A percentile compares a stretch with the other conserved stretches of the same genome.
Evolutionary conservation across 345 rosid species (phyloP).

Genomic region (Jatropha curcas): DNA sequence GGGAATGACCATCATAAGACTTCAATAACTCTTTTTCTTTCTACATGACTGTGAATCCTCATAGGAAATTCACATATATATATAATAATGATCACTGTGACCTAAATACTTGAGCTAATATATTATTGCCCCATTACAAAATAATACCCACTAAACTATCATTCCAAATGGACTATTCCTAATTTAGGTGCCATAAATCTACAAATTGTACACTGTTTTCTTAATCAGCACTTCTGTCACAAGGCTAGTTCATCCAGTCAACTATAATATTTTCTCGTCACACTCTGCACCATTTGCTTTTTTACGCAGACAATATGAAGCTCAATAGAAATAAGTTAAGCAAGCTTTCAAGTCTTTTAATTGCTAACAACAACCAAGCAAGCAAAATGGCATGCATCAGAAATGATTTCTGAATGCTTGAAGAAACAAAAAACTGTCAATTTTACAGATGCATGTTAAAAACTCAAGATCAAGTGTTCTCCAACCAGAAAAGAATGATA

Average conservation of each 20-base stretch:
- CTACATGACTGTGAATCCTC: not conserved
- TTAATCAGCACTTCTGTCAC: not conserved
- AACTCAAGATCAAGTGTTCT: too few species aligned
- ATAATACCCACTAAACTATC: not conserved
- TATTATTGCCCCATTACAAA: not conserved
- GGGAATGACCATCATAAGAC: not conserved
- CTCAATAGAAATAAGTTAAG: too few species aligned
- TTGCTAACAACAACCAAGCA: too few species aligned
- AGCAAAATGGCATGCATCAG: too few species aligned
- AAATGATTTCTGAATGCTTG: too few species aligned
- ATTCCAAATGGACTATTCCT: not conserved
- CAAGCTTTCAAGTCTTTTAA: too few species aligned
- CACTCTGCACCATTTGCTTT: too few species aligned
- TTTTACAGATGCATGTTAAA: too few species aligned
- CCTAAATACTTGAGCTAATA: not conserved
- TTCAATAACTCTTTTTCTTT: not conserved
- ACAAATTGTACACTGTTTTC: not conserved
- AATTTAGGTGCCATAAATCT: not conserved
- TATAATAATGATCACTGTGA: not conserved
- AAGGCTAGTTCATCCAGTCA: not conserved
- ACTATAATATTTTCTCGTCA: too few species aligned
- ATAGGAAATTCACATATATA: not conserved
- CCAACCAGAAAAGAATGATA: too few species aligned
- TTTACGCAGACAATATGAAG: too few species aligned
- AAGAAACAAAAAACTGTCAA: too few species aligned